Percentiles rank a stretch among this genome's conserved stretches.
phyloP scores from a whole-genome alignment of 129 eudicot genomes.

The Centrapalus pauciflorus region DNA sequence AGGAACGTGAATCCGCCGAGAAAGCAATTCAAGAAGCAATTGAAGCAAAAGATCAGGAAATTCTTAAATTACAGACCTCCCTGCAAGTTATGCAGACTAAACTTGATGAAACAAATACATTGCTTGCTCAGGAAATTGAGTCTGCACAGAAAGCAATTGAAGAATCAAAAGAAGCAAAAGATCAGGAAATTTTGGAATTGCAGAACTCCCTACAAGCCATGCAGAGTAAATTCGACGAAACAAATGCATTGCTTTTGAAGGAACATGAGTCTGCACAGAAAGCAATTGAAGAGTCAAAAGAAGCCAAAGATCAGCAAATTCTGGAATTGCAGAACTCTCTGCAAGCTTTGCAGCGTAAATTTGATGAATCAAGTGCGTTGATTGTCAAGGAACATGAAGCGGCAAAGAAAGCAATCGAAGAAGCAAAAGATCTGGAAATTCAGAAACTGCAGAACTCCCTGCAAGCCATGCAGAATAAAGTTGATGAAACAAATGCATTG shows the following conservation, averaged over 20 bases:
- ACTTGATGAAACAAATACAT: conserved; percentile 44
- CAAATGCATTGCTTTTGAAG: conserved; percentile 47
- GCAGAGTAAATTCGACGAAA: conserved; percentile 61
- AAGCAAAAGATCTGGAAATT: conserved; percentile 66
- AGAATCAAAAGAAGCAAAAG: conserved; percentile 69
- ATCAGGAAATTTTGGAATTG: conserved; percentile 60
- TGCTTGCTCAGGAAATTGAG: conserved; percentile 57
- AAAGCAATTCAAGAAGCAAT: conserved; percentile 67
- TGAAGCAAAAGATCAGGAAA: conserved; percentile 38
- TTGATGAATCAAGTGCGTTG: conserved; percentile 59
- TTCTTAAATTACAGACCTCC: conserved; percentile 48
- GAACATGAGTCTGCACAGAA: conserved; percentile 68
- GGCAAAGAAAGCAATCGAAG: conserved; percentile 75
- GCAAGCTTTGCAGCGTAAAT: conserved; percentile 53
- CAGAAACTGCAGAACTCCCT: conserved; percentile 62
- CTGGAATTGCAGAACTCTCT: conserved; percentile 55
- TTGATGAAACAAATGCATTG: conserved; percentile 64
- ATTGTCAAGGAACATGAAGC: conserved; percentile 61
- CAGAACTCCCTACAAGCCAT: conserved; percentile 54
- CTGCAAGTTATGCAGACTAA: conserved; percentile 51
- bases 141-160: conserved; percentile 59
- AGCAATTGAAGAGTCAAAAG: conserved; percentile 76
- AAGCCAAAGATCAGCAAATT: conserved; percentile 67
- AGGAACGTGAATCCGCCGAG: conserved; percentile 60
- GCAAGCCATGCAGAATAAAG: conserved; percentile 57